Base-by-base conservation (phyloP, 1,139 yeast genomes). In the Pneumocystis murina region DNA sequence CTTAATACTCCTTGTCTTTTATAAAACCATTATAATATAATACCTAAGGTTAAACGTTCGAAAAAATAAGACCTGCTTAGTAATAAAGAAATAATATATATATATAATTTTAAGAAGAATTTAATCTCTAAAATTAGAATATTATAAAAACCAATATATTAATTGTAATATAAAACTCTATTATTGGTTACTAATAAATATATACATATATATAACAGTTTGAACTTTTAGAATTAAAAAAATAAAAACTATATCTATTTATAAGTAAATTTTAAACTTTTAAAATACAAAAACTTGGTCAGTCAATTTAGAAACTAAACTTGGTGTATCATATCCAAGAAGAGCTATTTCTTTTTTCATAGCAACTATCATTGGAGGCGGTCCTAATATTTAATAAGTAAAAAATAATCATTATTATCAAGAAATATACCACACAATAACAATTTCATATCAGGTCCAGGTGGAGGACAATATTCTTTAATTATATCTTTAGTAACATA, bases 281-380 rank as follows among this genome's bases (percentile, higher is more conserved):
- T 80, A 90, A 72, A 90, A 90, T 39, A 86, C 86, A 77, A 92
- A 92, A 41, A 91, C 87, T 77, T 90, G 95, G 76, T 94, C 97
- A 65, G 90, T 95, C 72, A 88, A 81, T 78, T 90, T 90, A 63
- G 95, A 86, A 48, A 91, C 90, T 3, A 96, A 94, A 76, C 84
- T 86, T 65, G 97, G 91, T 81, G 89, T 90, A 64, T 82, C 82
- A 76, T 77, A 94, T 28, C 97, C 97, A 70, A 91, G 80, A 64
- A 76, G 79, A 30, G 79, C 77, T 54, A 95, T 90, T 63, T 87
- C 87, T 79, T 86, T 90, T 79, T 90, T 91, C 72, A 85, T 80
- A 64, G 87, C 84, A 62, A 85, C 79, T 62, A 84, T 83, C 92
- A 88, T 85, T 64, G 88, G 88, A 67, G 96, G 96, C 65, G 99